phyloP scores from a whole-genome alignment of 495 filamentous ascomycete genomes.

The Recurvomyces mirabilis region DNA sequence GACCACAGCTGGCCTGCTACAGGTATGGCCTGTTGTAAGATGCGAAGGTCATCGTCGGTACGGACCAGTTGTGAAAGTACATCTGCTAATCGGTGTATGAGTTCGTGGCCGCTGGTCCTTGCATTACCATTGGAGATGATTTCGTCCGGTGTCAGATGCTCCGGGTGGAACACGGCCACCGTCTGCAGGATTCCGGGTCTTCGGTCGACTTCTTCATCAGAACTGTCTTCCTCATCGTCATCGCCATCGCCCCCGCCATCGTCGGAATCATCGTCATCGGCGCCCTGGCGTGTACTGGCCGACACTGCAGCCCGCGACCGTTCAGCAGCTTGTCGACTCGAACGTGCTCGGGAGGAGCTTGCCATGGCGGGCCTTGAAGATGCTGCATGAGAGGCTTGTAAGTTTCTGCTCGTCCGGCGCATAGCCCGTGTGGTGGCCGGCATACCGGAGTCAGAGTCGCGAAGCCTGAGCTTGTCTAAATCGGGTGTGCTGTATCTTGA shows the following conservation, averaged over 20 bases:
- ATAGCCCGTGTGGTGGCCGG: constrained; percentile 1
- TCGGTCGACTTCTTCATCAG: background rate
- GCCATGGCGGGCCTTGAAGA: background rate
- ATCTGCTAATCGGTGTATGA: background rate
- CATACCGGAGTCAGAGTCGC: constrained; percentile 2
- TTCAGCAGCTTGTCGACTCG: background rate
- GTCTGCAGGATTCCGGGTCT: background rate
- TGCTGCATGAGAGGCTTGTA: background rate
- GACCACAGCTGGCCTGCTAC: constrained; percentile 1
- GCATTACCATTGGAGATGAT: background rate
- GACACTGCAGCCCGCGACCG: background rate
- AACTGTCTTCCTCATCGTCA: background rate
- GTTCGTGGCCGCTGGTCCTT: background rate
- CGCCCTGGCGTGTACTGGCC: no score
- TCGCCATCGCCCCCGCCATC: background rate
- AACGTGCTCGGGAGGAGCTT: background rate
- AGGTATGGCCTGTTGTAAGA: background rate
- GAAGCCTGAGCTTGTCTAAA: background rate
- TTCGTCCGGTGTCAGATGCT: background rate
- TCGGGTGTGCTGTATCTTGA: constrained; percentile 6
- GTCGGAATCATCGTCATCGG: constrained; percentile 2
- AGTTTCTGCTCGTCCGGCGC: background rate
- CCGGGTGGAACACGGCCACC: background rate
- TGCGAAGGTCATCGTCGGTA: background rate
- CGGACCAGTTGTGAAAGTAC: background rate